Evolutionary conservation across 2,329 filamentous ascomycete genomes (phyloP).

Genomic region (Gliomastix tumulicola): DNA sequence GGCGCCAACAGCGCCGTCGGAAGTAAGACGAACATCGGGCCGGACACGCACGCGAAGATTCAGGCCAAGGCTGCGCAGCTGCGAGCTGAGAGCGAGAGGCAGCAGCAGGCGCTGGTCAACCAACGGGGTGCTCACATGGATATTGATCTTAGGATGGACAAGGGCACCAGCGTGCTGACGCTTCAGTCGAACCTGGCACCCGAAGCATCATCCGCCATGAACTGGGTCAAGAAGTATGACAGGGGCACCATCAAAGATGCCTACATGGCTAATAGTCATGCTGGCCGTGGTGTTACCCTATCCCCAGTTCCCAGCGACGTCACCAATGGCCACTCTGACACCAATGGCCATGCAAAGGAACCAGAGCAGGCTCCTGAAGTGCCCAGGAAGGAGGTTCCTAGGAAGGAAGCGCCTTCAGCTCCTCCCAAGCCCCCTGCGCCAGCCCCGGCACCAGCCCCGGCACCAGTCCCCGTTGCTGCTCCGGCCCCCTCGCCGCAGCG

Average conservation of each 20-base stretch:
- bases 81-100: constrained; percentile 61
- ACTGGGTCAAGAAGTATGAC: constrained; percentile 95
- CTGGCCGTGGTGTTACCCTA: constrained; percentile 56
- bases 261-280: constrained; percentile 70
- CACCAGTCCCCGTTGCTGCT: constrained; percentile 7
- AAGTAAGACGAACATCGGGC: constrained; percentile 80
- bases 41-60: constrained; percentile 88
- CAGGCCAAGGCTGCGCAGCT: constrained; percentile 84
- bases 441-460: background rate
- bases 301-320: constrained; percentile 24
- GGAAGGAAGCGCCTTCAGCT: constrained; percentile 8
- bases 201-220: constrained; percentile 89
- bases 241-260: constrained; percentile 77
- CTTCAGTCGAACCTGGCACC: constrained; percentile 77
- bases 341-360: constrained; percentile 4
- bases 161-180: constrained; percentile 86
- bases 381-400: constrained; percentile 31
- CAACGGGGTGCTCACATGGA: constrained; percentile 48
- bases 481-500: constrained; percentile 1
- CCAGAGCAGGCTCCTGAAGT: constrained; percentile 27
- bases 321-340: constrained; percentile 4
- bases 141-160: constrained; percentile 42
- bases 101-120: constrained; percentile 30
- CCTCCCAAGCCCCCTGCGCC: too few species aligned
- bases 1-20: constrained; percentile 29